phyloP scores from a whole-genome alignment of 1,139 yeast species.

The Saccharomycopsis crataegensis region DNA sequence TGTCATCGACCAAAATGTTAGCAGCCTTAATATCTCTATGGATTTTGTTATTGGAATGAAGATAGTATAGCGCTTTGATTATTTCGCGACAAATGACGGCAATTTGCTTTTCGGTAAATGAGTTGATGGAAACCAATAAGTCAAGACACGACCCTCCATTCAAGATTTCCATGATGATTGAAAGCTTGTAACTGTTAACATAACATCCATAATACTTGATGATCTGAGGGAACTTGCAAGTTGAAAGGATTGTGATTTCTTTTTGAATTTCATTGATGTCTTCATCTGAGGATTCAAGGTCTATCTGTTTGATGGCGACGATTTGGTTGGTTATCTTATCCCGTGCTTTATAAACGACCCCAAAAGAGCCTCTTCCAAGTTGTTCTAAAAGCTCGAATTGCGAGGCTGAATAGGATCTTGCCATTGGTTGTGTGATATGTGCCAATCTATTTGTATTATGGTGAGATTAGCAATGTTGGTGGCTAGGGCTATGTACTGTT shows the following conservation, averaged over 20 bases:
- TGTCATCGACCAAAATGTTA: conserved; percentile 55
- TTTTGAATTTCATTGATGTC: conserved; percentile 74
- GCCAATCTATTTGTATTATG: no score
- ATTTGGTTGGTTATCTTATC: conserved; percentile 42
- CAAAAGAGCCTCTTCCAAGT: conserved; percentile 85
- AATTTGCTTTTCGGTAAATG: conserved; percentile 48
- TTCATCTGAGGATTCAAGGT: conserved; percentile 67
- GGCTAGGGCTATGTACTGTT: no score
- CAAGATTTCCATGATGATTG: conserved; percentile 82
- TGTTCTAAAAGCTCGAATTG: conserved; percentile 63
- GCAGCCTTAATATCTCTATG: conserved; percentile 88
- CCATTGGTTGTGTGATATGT: background rate
- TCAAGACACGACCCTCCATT: conserved; percentile 84
- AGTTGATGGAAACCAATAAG: conserved; percentile 43
- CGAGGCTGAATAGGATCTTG: conserved; percentile 32
- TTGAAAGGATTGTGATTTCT: conserved; percentile 70
- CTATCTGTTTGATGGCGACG: conserved; percentile 69
- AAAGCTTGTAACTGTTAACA: conserved; percentile 67
- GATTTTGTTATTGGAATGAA: conserved; percentile 73
- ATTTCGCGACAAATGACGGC: conserved; percentile 54
- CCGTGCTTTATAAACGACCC: conserved; percentile 72
- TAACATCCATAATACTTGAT: conserved; percentile 78
- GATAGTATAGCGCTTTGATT: conserved; percentile 59
- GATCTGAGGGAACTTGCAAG: conserved; percentile 62
- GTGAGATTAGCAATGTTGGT: no score